Percentiles rank a stretch among this genome's conserved stretches.
phyloP scores from a whole-genome alignment of 2,329 filamentous ascomycete genomes.

The Knufia petricola region DNA sequence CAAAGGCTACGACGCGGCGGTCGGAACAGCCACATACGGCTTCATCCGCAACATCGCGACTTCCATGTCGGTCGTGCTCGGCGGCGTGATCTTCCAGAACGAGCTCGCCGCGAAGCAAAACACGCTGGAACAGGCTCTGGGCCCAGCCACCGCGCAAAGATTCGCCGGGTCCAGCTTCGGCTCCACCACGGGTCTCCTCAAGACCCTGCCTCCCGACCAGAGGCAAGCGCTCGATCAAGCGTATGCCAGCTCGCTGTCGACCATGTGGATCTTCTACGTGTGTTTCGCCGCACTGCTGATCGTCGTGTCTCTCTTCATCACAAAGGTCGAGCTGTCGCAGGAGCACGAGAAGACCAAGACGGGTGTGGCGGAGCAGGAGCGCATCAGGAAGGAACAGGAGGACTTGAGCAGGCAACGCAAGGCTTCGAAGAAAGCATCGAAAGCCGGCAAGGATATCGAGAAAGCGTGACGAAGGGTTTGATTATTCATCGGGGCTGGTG shows the following conservation, averaged over 20 bases:
- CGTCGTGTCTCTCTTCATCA: conserved; percentile 25
- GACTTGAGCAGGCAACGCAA: conserved; percentile 19
- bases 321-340: conserved; percentile 28
- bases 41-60: conserved; percentile 47
- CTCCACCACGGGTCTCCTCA: conserved; percentile 27
- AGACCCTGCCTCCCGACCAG: conserved; percentile 25
- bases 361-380: conserved; percentile 36
- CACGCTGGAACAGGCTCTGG: conserved; percentile 25
- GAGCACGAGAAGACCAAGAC: conserved; percentile 37
- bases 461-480: too few relatives aligned
- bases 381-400: conserved; percentile 28
- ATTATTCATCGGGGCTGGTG: too few relatives aligned
- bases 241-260: conserved; percentile 29
- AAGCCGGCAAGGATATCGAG: conserved; percentile 6
- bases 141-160: conserved; percentile 24
- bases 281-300: conserved; percentile 24
- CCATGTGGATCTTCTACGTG: conserved; percentile 36
- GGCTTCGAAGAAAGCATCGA: conserved; percentile 13
- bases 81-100: conserved; percentile 39
- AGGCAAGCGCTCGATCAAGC: conserved; percentile 24
- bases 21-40: conserved; percentile 47
- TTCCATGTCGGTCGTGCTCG: conserved; percentile 45
- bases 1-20: conserved; percentile 48
- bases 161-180: conserved; percentile 30
- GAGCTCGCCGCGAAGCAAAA: conserved; percentile 27